A percentile compares a stretch with the other conserved stretches of the same genome.
Conservation (phyloP, 192 early-diverging fungal genomes). For the Mortierella claussenii region DNA sequence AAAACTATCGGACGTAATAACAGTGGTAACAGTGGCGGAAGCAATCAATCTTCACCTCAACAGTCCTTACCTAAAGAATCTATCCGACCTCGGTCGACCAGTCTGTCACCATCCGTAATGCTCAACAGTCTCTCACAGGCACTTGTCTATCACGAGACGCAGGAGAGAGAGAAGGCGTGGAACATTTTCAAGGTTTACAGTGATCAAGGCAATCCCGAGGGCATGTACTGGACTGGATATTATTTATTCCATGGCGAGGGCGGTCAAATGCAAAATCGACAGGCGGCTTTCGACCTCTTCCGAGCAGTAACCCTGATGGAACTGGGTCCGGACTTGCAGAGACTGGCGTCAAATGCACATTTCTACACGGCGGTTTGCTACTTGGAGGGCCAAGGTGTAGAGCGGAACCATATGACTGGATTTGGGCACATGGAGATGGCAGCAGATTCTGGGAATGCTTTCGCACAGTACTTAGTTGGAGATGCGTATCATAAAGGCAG, state of each 20-base stretch:
- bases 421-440: constrained; percentile 52
- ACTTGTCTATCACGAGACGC: constrained; percentile 18
- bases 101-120: not conserved
- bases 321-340: constrained; percentile 2
- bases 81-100: constrained; percentile 12
- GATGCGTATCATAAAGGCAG: constrained; percentile 50
- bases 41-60: not conserved
- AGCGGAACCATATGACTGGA: constrained; percentile 17
- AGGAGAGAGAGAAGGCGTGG: constrained; percentile 37
- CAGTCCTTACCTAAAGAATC: not conserved
- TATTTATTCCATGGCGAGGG: constrained; percentile 50
- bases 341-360: constrained; percentile 34
- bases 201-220: constrained; percentile 32
- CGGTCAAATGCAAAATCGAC: constrained; percentile 16
- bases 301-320: constrained; percentile 29
- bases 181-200: constrained; percentile 32
- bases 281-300: constrained; percentile 28
- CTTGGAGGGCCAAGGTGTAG: constrained; percentile 33
- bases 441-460: constrained; percentile 38
- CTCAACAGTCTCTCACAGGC: constrained; percentile 29
- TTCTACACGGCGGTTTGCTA: constrained; percentile 46
- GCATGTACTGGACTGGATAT: constrained; percentile 49
- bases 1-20: not conserved
- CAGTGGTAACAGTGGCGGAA: not conserved
- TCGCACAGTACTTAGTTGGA: constrained; percentile 41